Evolutionary conservation across 1,284 basidiomycete species (phyloP).

Genomic region (Apiotrichum gracile): DNA sequence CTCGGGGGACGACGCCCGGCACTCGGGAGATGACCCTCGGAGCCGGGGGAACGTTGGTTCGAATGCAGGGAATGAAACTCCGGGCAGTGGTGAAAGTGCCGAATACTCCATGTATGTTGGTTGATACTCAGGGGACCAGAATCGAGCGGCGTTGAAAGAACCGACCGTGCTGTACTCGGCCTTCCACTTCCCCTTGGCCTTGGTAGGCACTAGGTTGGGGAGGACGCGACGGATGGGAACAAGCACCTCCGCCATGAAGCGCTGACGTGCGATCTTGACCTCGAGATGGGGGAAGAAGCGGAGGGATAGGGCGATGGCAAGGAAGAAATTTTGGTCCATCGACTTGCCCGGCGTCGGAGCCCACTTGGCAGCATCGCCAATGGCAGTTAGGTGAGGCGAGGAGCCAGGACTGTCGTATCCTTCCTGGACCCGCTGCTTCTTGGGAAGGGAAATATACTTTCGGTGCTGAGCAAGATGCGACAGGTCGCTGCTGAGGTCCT

Average conservation of each 20-base stretch:
- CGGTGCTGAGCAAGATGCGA: slow-evolving; percentile 35
- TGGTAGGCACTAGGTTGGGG: slow-evolving; percentile 56
- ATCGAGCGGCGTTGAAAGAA: too few relatives aligned
- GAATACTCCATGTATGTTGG: too few relatives aligned
- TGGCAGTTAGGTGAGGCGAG: slow-evolving; percentile 46
- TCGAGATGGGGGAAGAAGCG: slow-evolving; percentile 48
- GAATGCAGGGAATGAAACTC: too few relatives aligned
- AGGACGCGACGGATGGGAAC: slow-evolving; percentile 53
- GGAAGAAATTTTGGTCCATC: slow-evolving; percentile 60
- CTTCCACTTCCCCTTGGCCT: slow-evolving; percentile 46
- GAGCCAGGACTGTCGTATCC: slow-evolving; percentile 11
- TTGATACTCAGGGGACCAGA: too few relatives aligned
- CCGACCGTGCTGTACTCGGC: slow-evolving; percentile 59
- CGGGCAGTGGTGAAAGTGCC: too few relatives aligned
- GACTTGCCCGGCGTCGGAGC: slow-evolving; percentile 57
- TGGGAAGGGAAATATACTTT: slow-evolving; percentile 19
- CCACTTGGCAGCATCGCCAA: slow-evolving; percentile 63
- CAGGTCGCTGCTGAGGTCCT: slow-evolving; percentile 53
- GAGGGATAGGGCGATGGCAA: slow-evolving; percentile 57
- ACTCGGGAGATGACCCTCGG: too few relatives aligned
- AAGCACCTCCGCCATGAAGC: slow-evolving; percentile 39
- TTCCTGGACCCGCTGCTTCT: slow-evolving; percentile 26
- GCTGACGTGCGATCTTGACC: slow-evolving; percentile 38
- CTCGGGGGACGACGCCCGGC: too few relatives aligned
- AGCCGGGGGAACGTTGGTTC: too few relatives aligned